A percentile compares a stretch with the other conserved stretches of the same genome.
These are phyloP conservation scores for Penicillium tannophilum DNA, from an alignment of 495 filamentous ascomycete genomes.

Conservation along the genomic window DNA sequence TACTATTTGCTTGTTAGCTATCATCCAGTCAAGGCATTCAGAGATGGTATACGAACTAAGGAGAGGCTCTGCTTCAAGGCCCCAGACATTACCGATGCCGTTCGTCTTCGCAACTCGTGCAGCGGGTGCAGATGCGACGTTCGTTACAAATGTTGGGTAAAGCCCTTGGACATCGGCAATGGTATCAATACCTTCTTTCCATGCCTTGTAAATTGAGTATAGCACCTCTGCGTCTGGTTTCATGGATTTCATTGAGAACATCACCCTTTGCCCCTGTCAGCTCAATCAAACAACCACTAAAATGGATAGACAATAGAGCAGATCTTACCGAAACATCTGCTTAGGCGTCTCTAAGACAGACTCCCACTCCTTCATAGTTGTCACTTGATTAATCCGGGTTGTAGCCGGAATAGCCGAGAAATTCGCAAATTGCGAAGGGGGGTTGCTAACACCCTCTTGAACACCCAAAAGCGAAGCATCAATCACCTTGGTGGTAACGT, in stretches of 20 bases:
- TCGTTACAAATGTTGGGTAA: conserved; percentile 32
- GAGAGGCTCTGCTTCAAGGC: conserved; percentile 24
- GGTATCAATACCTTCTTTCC: conserved; percentile 25
- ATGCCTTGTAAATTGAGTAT: conserved; percentile 25
- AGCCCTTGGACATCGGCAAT: conserved; percentile 33
- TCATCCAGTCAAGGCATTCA: too few species aligned
- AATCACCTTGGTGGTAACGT: conserved; percentile 21
- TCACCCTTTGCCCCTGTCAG: conserved; percentile 10
- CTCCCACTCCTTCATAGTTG: conserved; percentile 21
- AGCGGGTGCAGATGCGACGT: conserved; percentile 19
- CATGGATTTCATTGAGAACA: conserved; percentile 29
- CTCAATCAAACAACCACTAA: too few species aligned
- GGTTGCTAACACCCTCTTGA: conserved; percentile 29
- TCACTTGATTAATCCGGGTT: conserved; percentile 25
- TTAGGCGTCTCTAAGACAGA: conserved; percentile 28
- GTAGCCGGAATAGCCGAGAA: conserved; percentile 26
- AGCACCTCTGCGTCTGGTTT: conserved; percentile 25
- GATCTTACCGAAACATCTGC: conserved; percentile 31
- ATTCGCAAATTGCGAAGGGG: conserved; percentile 31
- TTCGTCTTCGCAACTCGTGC: conserved; percentile 22
- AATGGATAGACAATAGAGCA: too few species aligned
- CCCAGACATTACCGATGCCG: conserved; percentile 45
- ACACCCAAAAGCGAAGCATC: conserved; percentile 28
- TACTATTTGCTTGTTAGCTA: conserved; percentile 9
- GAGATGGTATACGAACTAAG: conserved; percentile 21